Conservation (phyloP, 75 land plant species). For the Pinus taeda region DNA sequence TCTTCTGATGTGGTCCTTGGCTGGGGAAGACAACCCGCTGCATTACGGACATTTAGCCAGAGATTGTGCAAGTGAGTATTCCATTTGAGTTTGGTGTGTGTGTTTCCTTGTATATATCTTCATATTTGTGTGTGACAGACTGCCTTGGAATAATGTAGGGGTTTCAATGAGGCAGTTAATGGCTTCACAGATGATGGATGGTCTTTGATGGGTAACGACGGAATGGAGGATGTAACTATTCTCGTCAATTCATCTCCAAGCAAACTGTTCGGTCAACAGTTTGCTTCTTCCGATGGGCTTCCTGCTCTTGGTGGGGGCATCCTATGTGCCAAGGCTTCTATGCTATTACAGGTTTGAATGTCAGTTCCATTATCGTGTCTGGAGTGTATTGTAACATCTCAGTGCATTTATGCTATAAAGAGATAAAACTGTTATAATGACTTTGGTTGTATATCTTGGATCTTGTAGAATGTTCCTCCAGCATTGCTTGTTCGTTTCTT, state of each 20-base stretch:
- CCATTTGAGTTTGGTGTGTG: slow-evolving; percentile 8
- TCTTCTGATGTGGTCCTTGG: slow-evolving; percentile 42
- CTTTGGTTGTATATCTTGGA: not conserved
- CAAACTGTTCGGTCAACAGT: slow-evolving; percentile 54
- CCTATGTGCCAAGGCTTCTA: slow-evolving; percentile 98
- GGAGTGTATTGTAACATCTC: not conserved
- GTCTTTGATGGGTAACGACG: slow-evolving; percentile 79
- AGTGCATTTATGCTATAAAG: not conserved
- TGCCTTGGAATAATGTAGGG: slow-evolving; percentile 39
- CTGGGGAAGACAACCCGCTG: slow-evolving; percentile 73
- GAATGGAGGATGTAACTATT: slow-evolving; percentile 89
- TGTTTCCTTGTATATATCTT: not conserved
- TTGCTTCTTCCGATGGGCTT: slow-evolving; percentile 34
- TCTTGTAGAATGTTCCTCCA: slow-evolving; percentile 84
- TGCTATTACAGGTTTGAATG: slow-evolving; percentile 85
- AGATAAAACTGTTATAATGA: not conserved
- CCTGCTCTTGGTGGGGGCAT: slow-evolving; percentile 72
- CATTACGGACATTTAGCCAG: slow-evolving; percentile 67
- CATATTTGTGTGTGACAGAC: not conserved
- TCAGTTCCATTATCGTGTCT: not conserved
- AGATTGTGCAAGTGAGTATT: slow-evolving; percentile 54
- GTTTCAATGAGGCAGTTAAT: slow-evolving; percentile 98
- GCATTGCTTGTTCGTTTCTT: slow-evolving; percentile 78
- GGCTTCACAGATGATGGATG: slow-evolving; percentile 98
- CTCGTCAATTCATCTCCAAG: slow-evolving; percentile 58